Evolutionary conservation across 371 early-diverging fungal genomes (phyloP).

Genomic region (Apophysomyces sp.): DNA sequence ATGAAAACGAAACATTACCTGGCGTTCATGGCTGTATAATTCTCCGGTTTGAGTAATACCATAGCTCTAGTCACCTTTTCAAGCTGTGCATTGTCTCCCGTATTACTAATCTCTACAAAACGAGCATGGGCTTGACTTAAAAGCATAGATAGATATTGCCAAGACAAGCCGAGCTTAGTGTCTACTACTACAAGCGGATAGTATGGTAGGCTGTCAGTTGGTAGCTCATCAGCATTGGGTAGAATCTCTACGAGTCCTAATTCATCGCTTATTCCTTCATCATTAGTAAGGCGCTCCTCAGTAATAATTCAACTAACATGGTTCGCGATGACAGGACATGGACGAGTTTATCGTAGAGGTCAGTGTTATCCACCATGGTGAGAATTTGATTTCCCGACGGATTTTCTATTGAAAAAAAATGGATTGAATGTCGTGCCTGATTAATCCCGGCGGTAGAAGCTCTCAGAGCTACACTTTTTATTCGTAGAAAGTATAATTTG

Average conservation of each 20-base stretch:
- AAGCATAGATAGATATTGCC: constrained; percentile 4
- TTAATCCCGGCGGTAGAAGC: too few relatives aligned
- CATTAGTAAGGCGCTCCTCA: too few relatives aligned
- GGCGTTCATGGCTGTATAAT: constrained; percentile 54
- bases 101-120: constrained; percentile 7
- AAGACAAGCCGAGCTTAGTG: constrained; percentile 33
- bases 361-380: neutral
- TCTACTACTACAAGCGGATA: constrained; percentile 36
- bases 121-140: constrained; percentile 25
- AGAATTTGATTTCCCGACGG: too few relatives aligned
- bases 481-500: too few relatives aligned
- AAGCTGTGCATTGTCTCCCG: neutral
- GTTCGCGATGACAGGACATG: neutral
- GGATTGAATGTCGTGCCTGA: too few relatives aligned
- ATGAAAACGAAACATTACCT: constrained; percentile 27
- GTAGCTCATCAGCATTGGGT: constrained; percentile 21
- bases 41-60: constrained; percentile 55
- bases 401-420: too few relatives aligned
- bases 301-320: too few relatives aligned
- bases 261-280: constrained; percentile 36
- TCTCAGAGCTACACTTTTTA: too few relatives aligned
- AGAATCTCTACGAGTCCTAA: constrained; percentile 25
- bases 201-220: constrained; percentile 17
- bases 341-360: neutral
- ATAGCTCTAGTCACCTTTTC: constrained; percentile 35